Evolutionary conservation across 1,139 yeast species (phyloP), one percentile per base, ranked within the genome.

Genomic region (Lodderomyces jiufengensis): DNA sequence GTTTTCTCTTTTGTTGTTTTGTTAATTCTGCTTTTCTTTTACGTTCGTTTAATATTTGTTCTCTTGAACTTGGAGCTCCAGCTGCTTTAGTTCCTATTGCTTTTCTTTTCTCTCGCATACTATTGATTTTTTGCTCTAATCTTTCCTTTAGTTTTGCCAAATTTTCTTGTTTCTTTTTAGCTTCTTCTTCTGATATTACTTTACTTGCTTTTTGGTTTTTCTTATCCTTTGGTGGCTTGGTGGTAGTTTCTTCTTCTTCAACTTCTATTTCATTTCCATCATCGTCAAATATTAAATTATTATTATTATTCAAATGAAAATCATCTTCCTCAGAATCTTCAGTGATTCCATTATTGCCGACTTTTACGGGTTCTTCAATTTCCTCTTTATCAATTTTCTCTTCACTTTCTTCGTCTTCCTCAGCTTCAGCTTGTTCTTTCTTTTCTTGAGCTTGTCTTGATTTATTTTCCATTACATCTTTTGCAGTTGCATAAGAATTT

Each of bases 41-140:
- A 32, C 76, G 59, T 44, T 76, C 88, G 36, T 74, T 84, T 43
- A 84, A 60, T 33, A 84, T 82, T 40, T 83, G 86, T 44, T 83
- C 88, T 55, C 94, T 71, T 3, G 90, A 81, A 42, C 81, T 74
- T 9, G 94, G 92, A 0, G 95, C 94, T 20, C 95, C 95, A 4
- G 74, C 70, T 11, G 72, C 79, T 31, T 78, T 82, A 0, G 92
- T 66, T 1, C 97, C 97, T 1, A 94, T 94, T 0, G 97, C 98
- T 52, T 84, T 90, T 53, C 99, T 78, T 59, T 78, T 84, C 41
- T 83, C 92, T 48, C 80, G 78, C 61, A 92, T 57, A 21, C 61
- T 68, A 41, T 69, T 76, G 46, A 92, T 90, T 57, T 80, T 85
- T 14, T 74, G 74, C 24, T 92, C 81, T 36, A 92, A 71, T 56